Evolutionary conservation across 148 eudicot genomes (phyloP), one percentile per base, ranked within the genome.

Genomic region (Vaccinium myrtillus): DNA sequence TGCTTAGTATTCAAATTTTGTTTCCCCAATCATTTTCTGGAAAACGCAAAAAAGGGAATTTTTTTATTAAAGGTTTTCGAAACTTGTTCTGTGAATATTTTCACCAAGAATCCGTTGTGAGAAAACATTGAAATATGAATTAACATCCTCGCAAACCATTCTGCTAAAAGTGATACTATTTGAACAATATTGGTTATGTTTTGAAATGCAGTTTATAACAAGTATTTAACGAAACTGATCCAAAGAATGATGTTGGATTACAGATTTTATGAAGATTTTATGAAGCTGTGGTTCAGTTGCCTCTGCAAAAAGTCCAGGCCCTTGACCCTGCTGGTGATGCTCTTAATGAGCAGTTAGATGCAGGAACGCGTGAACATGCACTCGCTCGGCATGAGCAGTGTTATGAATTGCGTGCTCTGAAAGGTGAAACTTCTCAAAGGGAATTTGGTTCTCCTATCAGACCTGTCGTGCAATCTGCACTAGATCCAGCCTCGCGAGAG

Each of bases 211-310:
- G 30, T 69, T 69, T 30, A 12, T 30, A 27, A 14, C 74, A 4
- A 27, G 43, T 13, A 16, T 12, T 63, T 69, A 11, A 16, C 39
- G 39, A 14, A 69, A 69, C 8, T 69, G 39, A 65, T 65, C 70
- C 30, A 8, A 23, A 65, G 13, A 80, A 82, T 75, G 51, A 81
- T 50, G 73, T 8, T 73, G 30, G 77, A 77, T 87, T 87, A 84
- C 91, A 97, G 99, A 91, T 97, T 97, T 81, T 97, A 95, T n/a
- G n/a, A n/a, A n/a, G n/a, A n/a, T n/a, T n/a, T n/a, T 97, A 95
- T 89, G 99, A 97, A 92, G 99, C 98, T 83, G 99, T 97, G 80
- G 98, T 97, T 49, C 94, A 91, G n/a, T 90, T 97, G 82, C 96
- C 99, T 82, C 85, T 95, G 90, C 98, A 97, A 87, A 97, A 95